Evolutionary conservation across 176 grass and related monocot species (phyloP).

Genomic region (Aegilops umbellulata): DNA sequence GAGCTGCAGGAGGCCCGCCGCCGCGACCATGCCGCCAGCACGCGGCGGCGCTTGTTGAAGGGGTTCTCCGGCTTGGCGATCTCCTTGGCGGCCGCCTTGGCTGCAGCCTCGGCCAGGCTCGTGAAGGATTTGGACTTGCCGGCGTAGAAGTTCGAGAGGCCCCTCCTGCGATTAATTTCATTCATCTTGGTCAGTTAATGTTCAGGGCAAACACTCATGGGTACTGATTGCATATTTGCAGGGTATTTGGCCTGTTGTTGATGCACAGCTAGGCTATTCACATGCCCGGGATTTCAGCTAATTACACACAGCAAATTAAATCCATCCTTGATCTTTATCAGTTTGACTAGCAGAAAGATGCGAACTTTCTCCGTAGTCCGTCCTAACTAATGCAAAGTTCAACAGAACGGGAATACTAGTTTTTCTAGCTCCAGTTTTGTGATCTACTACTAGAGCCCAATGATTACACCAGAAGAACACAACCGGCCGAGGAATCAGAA

Average conservation of each 20-base stretch:
- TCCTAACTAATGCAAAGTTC: background rate
- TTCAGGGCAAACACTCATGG: background rate
- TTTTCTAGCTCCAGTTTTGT: background rate
- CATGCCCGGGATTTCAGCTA: background rate
- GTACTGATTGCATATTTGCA: background rate
- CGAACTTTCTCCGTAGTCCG: background rate
- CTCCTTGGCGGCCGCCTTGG: conserved; percentile 49
- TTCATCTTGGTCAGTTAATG: conserved; percentile 2
- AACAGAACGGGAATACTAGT: background rate
- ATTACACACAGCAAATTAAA: background rate
- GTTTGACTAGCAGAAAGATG: conserved; percentile 3
- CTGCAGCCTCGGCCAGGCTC: conserved; percentile 52
- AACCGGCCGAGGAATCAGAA: background rate
- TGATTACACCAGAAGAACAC: background rate
- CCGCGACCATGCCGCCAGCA: conserved; percentile 48
- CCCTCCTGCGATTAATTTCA: conserved; percentile 36
- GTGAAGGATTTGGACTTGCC: conserved; percentile 92
- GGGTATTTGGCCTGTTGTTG: background rate
- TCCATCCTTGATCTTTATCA: background rate
- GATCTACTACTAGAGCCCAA: conserved; percentile 5
- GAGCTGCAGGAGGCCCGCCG: conserved; percentile 61
- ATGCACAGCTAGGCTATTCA: background rate
- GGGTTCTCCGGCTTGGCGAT: conserved; percentile 88
- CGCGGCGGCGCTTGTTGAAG: conserved; percentile 77
- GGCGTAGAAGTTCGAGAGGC: conserved; percentile 76